Evolutionary conservation across 495 filamentous ascomycete genomes (phyloP).

Genomic region (Penicillium riverlandense): DNA sequence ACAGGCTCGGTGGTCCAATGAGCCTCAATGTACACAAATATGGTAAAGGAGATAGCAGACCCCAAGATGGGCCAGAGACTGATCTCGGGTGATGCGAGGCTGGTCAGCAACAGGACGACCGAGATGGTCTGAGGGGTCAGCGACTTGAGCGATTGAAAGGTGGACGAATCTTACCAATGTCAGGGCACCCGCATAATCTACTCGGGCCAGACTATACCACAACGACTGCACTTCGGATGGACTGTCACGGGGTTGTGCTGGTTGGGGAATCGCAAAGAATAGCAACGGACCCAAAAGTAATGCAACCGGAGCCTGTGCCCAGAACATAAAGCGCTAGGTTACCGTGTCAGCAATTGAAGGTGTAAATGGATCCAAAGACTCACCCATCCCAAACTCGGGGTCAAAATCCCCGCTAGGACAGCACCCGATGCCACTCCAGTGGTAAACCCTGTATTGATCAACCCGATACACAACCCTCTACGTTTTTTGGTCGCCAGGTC

Average conservation of each 20-base stretch:
- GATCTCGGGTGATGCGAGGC: conserved; percentile 53
- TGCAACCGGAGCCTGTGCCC: conserved; percentile 53
- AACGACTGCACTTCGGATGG: conserved; percentile 16
- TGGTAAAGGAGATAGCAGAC: conserved; percentile 41
- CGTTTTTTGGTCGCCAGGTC: conserved; percentile 56
- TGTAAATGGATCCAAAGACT: conserved; percentile 8
- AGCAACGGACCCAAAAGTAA: conserved; percentile 50
- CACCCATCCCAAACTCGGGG: conserved; percentile 62
- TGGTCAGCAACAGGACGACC: conserved; percentile 58
- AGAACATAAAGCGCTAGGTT: conserved; percentile 61
- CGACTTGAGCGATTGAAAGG: background rate
- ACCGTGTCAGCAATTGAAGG: background rate
- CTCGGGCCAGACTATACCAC: conserved; percentile 43
- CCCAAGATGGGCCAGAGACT: conserved; percentile 48
- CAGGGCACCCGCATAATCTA: conserved; percentile 64
- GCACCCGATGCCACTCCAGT: conserved; percentile 64
- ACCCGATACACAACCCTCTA: conserved; percentile 62
- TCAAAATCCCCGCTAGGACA: conserved; percentile 57
- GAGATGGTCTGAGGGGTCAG: conserved; percentile 31
- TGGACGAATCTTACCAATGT: conserved; percentile 43
- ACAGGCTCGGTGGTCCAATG: conserved; percentile 54
- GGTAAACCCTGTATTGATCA: conserved; percentile 60
- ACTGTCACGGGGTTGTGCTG: conserved; percentile 17
- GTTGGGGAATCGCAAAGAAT: conserved; percentile 50
- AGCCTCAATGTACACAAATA: conserved; percentile 57